These are phyloP conservation scores for Mrakia frigida DNA, from an alignment of 768 basidiomycete species.

Conservation along the genomic window DNA sequence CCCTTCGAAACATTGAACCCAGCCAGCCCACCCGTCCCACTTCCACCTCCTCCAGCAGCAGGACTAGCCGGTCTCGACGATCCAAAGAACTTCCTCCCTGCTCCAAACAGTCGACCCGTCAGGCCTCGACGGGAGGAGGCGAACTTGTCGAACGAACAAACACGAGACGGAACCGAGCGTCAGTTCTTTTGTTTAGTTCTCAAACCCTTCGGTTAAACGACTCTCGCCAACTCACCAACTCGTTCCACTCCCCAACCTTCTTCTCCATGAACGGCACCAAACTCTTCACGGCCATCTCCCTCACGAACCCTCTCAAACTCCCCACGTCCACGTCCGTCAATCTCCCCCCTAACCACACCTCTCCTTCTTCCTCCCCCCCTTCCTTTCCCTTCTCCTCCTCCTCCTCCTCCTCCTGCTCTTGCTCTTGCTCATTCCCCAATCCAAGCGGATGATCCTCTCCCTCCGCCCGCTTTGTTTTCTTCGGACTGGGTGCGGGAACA, in stretches of 20 bases:
- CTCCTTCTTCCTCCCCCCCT: background rate
- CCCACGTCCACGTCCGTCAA: slow-evolving; percentile 70
- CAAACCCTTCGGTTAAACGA: too few relatives aligned
- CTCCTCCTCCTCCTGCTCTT: background rate
- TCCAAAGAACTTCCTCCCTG: slow-evolving; percentile 47
- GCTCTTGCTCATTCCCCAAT: background rate
- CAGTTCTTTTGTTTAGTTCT: too few relatives aligned
- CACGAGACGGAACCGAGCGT: too few relatives aligned
- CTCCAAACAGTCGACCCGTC: slow-evolving; percentile 47
- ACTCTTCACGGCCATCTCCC: slow-evolving; percentile 84
- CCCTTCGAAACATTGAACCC: slow-evolving; percentile 44
- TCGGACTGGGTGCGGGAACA: background rate
- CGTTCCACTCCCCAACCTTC: slow-evolving; percentile 88
- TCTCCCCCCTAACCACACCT: slow-evolving; percentile 14
- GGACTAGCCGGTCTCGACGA: slow-evolving; percentile 38
- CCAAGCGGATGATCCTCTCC: background rate
- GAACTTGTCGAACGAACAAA: slow-evolving; percentile 31
- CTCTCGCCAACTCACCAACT: slow-evolving; percentile 58
- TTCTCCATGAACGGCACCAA: slow-evolving; percentile 96
- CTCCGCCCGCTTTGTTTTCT: background rate
- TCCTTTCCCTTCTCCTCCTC: background rate
- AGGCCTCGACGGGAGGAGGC: slow-evolving; percentile 38
- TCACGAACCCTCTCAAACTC: slow-evolving; percentile 66
- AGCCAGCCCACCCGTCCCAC: slow-evolving; percentile 14
- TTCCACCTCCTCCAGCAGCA: slow-evolving; percentile 29